Evolutionary conservation across 257 asterid genomes (phyloP).

Genomic region (Penstemon eatonii): DNA sequence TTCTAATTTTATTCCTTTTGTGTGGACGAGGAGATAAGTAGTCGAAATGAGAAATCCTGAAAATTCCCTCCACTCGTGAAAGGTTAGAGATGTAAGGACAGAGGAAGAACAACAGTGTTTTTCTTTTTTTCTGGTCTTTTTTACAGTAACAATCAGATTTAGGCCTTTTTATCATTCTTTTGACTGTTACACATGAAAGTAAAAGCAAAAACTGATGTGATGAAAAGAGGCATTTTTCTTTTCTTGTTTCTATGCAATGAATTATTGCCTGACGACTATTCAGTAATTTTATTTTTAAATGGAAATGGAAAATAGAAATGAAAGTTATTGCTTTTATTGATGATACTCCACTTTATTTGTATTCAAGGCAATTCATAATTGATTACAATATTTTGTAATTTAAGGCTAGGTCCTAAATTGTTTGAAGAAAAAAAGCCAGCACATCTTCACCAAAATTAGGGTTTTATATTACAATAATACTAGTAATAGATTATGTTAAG

Average conservation of each 20-base stretch:
- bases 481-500: not conserved
- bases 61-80: slow-evolving; percentile 33
- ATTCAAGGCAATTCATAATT: not conserved
- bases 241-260: no score
- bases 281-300: no score
- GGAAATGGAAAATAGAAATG: no score
- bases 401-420: not conserved
- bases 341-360: not conserved
- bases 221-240: no score
- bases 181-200: not conserved
- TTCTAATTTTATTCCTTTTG: not conserved
- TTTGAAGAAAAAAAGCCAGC: not conserved
- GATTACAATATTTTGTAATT: not conserved
- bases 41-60: slow-evolving; percentile 11
- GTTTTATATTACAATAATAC: not conserved
- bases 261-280: no score
- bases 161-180: not conserved
- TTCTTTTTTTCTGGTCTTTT: not conserved
- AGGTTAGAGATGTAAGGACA: slow-evolving; percentile 22
- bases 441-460: not conserved
- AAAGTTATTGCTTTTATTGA: no score
- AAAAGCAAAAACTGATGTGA: not conserved
- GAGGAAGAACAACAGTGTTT: not conserved
- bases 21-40: slow-evolving; percentile 30
- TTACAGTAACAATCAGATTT: not conserved